phyloP scores from a whole-genome alignment of 2,329 filamentous ascomycete species.

The Thyridium curvatum region DNA sequence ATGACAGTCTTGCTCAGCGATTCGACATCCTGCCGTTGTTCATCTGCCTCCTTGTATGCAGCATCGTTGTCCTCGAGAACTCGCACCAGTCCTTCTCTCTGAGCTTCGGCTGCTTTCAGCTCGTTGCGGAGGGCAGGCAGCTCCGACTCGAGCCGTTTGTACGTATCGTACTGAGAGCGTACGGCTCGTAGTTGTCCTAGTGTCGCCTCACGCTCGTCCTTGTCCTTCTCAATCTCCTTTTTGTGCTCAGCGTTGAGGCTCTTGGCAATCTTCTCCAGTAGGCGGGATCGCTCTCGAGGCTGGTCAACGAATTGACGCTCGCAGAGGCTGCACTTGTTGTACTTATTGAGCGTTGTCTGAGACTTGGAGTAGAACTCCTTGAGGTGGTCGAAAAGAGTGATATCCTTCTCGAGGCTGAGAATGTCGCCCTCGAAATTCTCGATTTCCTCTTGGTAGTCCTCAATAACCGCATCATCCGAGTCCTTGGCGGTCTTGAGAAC shows the following conservation, averaged over 20 bases:
- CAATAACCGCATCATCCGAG: conserved; percentile 27
- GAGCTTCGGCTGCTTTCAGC: conserved; percentile 42
- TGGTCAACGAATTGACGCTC: conserved; percentile 60
- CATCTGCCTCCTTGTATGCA: conserved; percentile 56
- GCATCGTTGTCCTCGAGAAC: conserved; percentile 64
- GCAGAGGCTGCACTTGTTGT: conserved; percentile 74
- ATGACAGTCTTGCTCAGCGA: conserved; percentile 69
- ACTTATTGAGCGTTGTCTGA: conserved; percentile 56
- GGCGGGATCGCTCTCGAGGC: conserved; percentile 51
- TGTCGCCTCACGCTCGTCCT: conserved; percentile 49
- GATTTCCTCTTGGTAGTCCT: conserved; percentile 48
- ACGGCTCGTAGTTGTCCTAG: conserved; percentile 56
- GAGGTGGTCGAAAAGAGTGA: conserved; percentile 62
- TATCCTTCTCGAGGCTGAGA: conserved; percentile 57
- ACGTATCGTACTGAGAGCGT: conserved; percentile 66
- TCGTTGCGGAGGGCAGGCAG: conserved; percentile 64
- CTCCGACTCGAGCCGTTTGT: conserved; percentile 63
- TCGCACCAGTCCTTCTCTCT: conserved; percentile 53
- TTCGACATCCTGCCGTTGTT: conserved; percentile 50
- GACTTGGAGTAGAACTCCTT: conserved; percentile 67
- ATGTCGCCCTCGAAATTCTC: conserved; percentile 46
- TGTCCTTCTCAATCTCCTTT: conserved; percentile 46
- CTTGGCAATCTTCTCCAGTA: conserved; percentile 62
- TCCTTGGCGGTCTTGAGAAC: conserved; percentile 39
- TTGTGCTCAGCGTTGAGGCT: conserved; percentile 57